phyloP scores from a whole-genome alignment of 2,329 filamentous ascomycete species.

The Epichloe brachyelytri region DNA sequence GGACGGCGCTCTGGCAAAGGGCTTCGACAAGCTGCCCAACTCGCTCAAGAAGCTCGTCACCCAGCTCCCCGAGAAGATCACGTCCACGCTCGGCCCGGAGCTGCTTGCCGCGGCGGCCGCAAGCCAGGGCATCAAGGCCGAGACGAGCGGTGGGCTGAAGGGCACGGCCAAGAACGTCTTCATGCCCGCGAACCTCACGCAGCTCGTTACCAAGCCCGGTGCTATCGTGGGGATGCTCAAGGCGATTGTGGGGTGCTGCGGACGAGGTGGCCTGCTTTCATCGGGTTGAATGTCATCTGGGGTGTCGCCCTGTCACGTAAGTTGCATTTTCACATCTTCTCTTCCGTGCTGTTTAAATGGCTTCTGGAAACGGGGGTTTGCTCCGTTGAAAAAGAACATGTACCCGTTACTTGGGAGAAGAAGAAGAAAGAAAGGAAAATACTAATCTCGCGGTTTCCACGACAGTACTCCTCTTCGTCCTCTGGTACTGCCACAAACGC shows the following conservation, averaged over 20 bases:
- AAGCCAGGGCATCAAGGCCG: constrained; percentile 50
- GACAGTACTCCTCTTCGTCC: constrained; percentile 73
- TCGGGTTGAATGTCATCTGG: constrained; percentile 86
- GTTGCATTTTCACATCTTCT: constrained; percentile 15
- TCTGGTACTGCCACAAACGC: constrained; percentile 98
- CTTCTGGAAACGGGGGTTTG: too few relatives aligned
- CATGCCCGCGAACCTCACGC: constrained; percentile 59
- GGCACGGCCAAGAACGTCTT: constrained; percentile 54
- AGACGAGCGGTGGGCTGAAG: constrained; percentile 43
- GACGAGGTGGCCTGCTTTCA: constrained; percentile 75
- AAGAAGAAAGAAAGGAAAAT: background rate
- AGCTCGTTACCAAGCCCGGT: constrained; percentile 76
- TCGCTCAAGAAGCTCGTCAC: constrained; percentile 80
- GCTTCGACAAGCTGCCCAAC: constrained; percentile 56
- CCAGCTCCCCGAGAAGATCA: constrained; percentile 71
- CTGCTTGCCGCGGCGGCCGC: constrained; percentile 67
- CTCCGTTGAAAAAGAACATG: too few relatives aligned
- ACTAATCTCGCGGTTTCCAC: background rate
- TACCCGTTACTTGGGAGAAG: background rate
- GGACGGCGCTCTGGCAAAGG: constrained; percentile 44
- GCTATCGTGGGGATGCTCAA: constrained; percentile 72
- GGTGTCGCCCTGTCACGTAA: constrained; percentile 77
- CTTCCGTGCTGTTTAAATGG: background rate
- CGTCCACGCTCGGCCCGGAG: constrained; percentile 63
- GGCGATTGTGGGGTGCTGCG: constrained; percentile 83